Evolutionary conservation across 352 stramenopile species (phyloP).

Genomic region (Peronospora tabacina): DNA sequence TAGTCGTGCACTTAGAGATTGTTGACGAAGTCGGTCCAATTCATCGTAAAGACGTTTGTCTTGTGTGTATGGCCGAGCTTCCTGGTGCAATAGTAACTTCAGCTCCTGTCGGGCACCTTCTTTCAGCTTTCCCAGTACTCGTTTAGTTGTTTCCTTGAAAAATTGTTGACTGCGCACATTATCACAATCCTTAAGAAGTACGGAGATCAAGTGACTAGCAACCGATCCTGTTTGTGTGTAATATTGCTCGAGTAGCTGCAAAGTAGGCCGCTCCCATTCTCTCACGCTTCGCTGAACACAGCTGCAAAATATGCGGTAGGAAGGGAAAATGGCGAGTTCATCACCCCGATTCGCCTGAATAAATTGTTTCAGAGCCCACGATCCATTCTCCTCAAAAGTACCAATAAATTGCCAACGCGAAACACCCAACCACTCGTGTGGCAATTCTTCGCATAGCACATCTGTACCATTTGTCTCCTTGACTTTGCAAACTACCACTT

Average conservation of each 20-base stretch:
- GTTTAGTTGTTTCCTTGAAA: conserved; percentile 11
- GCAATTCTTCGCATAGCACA: conserved; percentile 14
- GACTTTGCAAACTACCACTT: conserved; percentile 12
- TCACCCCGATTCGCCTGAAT: conserved; percentile 24
- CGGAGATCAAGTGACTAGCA: conserved; percentile 15
- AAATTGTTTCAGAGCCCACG: conserved; percentile 17
- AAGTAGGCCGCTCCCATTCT: conserved; percentile 25
- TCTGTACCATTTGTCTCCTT: conserved; percentile 10
- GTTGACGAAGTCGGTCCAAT: conserved; percentile 22
- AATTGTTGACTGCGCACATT: conserved; percentile 17
- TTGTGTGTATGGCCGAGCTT: conserved; percentile 37
- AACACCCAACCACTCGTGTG: conserved; percentile 20
- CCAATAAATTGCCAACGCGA: conserved; percentile 22
- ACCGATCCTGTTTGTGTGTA: conserved; percentile 14
- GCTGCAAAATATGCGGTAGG: conserved; percentile 33
- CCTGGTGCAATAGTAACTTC: conserved; percentile 16
- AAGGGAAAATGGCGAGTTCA: conserved; percentile 17
- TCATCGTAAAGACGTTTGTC: conserved; percentile 23
- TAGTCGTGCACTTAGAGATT: conserved; percentile 15
- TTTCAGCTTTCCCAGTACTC: conserved; percentile 9
- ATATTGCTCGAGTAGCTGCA: conserved; percentile 26
- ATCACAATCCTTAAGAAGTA: conserved; percentile 7
- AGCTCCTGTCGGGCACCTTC: conserved; percentile 13
- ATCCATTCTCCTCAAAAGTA: neutral
- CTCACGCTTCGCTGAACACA: conserved; percentile 27